These are phyloP conservation scores for Pseudonitzschia delicatissima DNA, from an alignment of 108 stramenopile species.

Conservation along the genomic window DNA sequence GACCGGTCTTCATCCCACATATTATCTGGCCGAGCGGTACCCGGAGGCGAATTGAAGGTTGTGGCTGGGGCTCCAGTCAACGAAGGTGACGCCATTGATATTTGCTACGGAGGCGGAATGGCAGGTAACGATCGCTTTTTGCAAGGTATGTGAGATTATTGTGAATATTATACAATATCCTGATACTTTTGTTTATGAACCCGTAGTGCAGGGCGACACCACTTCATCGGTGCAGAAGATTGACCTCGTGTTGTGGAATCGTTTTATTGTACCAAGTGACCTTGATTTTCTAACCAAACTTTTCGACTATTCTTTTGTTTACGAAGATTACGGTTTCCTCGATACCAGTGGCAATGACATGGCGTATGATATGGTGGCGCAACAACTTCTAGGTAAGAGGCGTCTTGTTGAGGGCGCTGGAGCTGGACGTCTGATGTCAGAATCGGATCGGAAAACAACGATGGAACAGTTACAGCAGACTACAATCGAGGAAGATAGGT, in stretches of 20 bases:
- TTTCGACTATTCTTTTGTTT: background rate
- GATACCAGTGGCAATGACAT: conserved; percentile 40
- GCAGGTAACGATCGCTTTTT: conserved; percentile 76
- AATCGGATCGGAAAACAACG: conserved; percentile 45
- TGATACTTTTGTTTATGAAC: conserved; percentile 41
- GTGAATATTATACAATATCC: conserved; percentile 9
- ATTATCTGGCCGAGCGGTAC: conserved; percentile 62
- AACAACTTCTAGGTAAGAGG: conserved; percentile 47
- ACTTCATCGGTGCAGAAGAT: background rate
- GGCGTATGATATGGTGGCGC: conserved; percentile 38
- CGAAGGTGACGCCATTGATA: conserved; percentile 68
- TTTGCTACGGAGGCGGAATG: conserved; percentile 68
- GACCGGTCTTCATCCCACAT: conserved; percentile 65
- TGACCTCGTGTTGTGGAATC: background rate
- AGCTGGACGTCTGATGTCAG: conserved; percentile 30
- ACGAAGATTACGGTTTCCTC: conserved; percentile 39
- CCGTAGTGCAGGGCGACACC: background rate
- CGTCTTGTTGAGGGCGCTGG: conserved; percentile 35
- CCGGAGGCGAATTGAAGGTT: conserved; percentile 66
- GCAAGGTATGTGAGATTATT: conserved; percentile 24
- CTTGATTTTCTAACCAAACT: too few species aligned
- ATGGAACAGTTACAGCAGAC: conserved; percentile 52
- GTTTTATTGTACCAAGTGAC: background rate
- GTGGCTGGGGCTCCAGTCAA: conserved; percentile 68
- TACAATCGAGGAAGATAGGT: conserved; percentile 49